Base-by-base conservation (phyloP, 768 basidiomycete genomes). In the Postia placenta region DNA sequence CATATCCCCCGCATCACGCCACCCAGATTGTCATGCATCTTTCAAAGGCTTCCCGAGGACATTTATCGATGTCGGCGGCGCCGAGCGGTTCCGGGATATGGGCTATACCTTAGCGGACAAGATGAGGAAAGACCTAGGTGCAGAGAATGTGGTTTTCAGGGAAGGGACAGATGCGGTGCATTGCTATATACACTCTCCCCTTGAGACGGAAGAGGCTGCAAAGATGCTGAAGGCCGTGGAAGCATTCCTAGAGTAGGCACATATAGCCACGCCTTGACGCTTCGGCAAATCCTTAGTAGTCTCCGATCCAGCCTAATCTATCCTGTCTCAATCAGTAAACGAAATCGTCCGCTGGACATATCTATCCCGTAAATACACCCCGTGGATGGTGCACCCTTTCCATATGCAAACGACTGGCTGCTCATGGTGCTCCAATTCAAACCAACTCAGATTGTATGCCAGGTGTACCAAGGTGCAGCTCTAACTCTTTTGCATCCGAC, bases 31-130 rank as follows among this genome's bases (percentile, higher is more conserved):
- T 24, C 43, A 56, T 3, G 65, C 74, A 9, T 58, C 65, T 45
- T 85, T 85, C 63, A 69, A 63, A 27, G 74, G 72, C 14, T 85
- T 80, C 63, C 83, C 83, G 1, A 66, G 73, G 20, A 83, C 81
- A 0, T 82, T 81, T 61, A 73, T 85, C 40, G 67, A 73, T 5
- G 72, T 69, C 4, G 83, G 83, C 12, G 78, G 74, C 3, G 76
- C 76, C 2, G 83, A 85, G 60, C 60, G 76, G 9, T 53, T 81
- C 17, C 65, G 71, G 17, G 83, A 85, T 60, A 33, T 36, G 22
- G 59, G 64, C 51, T 38, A 33, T 14, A 59, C 58, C 1, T 45
- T 67, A 22, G 43, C 51, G 17, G 51, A 60, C 12, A 52, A 59
- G 39, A 45, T 69, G 43, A 39, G 35, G 11, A 45, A 24, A 26